These are phyloP conservation scores for Paramyrothecium roridum DNA, from an alignment of 2,329 filamentous ascomycete genomes.

Conservation along the genomic window DNA sequence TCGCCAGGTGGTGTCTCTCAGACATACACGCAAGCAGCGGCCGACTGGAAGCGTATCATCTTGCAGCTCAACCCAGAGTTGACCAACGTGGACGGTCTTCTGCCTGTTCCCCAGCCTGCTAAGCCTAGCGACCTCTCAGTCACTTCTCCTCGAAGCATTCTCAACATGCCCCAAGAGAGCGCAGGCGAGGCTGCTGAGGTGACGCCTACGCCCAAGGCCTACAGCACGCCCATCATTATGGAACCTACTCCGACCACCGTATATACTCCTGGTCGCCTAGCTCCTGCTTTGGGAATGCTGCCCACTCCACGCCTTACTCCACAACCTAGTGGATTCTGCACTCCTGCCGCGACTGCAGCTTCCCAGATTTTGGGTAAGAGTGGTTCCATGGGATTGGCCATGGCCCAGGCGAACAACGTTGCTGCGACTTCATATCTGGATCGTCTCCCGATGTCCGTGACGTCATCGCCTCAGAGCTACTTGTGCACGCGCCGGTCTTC, in stretches of 20 bases:
- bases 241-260: conserved; percentile 41
- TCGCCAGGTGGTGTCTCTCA: conserved; percentile 46
- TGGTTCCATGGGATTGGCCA: conserved; percentile 59
- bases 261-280: conserved; percentile 43
- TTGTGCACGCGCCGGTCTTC: conserved; percentile 54
- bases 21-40: conserved; percentile 35
- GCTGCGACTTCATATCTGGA: conserved; percentile 48
- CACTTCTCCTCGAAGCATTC: conserved; percentile 39
- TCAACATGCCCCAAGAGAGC: conserved; percentile 38
- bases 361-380: conserved; percentile 46
- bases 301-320: conserved; percentile 59
- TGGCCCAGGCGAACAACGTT: conserved; percentile 50
- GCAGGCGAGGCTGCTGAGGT: conserved; percentile 33
- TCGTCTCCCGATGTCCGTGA: conserved; percentile 44
- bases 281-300: conserved; percentile 52
- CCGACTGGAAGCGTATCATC: conserved; percentile 58
- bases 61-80: conserved; percentile 53
- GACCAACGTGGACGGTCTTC: conserved; percentile 55
- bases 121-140: conserved; percentile 31
- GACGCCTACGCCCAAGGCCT: conserved; percentile 38
- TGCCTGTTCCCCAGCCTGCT: conserved; percentile 27
- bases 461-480: conserved; percentile 51
- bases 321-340: conserved; percentile 52
- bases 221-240: conserved; percentile 41
- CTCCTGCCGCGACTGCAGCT: conserved; percentile 56